Evolutionary conservation across 2,329 filamentous ascomycete genomes (phyloP).

Genomic region (Cercospora sesami): DNA sequence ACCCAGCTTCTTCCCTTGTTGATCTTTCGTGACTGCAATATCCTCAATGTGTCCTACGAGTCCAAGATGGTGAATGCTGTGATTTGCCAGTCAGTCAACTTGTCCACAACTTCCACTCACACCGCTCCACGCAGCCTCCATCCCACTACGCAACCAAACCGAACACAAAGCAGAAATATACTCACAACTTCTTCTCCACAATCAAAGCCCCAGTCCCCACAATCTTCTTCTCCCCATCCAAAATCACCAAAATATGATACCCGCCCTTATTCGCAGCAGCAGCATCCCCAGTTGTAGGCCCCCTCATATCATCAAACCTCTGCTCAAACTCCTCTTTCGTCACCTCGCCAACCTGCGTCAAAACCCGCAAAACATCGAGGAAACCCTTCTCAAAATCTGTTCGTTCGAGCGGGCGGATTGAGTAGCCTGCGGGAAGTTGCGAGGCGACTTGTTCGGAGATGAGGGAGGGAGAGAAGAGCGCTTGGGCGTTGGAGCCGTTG

Average conservation of each 20-base stretch:
- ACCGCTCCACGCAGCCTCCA: background rate
- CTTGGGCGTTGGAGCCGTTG: constrained; percentile 18
- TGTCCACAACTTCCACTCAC: background rate
- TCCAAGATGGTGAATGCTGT: constrained; percentile 71
- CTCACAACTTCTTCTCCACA: constrained; percentile 90
- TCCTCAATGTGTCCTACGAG: constrained; percentile 95
- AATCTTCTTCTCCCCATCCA: constrained; percentile 68
- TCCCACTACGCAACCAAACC: background rate
- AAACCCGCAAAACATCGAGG: constrained; percentile 83
- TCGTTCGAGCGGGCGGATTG: constrained; percentile 73
- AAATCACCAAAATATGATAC: constrained; percentile 85
- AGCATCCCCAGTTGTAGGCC: background rate
- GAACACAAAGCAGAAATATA: constrained; percentile 24
- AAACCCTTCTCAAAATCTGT: constrained; percentile 80
- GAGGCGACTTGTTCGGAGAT: constrained; percentile 73
- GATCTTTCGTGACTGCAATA: constrained; percentile 89
- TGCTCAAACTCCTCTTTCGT: constrained; percentile 70
- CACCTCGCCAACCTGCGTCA: constrained; percentile 92
- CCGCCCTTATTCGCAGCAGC: constrained; percentile 59
- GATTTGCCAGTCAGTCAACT: background rate
- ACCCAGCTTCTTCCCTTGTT: constrained; percentile 96
- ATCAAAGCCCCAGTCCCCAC: constrained; percentile 91
- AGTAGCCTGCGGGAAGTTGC: constrained; percentile 77
- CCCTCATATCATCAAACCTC: constrained; percentile 77
- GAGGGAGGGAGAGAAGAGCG: constrained; percentile 74